Evolutionary conservation across 805 yeast genomes (phyloP).

Genomic region (Candida berthetii): DNA sequence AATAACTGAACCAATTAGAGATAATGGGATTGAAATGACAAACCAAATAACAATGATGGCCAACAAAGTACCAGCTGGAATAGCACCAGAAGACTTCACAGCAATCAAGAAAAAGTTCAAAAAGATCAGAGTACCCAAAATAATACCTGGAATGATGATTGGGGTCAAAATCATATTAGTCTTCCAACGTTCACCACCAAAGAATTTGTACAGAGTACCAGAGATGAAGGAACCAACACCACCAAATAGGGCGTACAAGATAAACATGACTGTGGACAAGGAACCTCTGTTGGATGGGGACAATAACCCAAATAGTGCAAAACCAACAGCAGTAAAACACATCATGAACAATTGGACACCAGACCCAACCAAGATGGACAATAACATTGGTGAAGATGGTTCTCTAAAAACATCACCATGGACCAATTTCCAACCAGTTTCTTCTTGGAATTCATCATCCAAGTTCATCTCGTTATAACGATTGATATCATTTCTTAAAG

Average conservation of each 20-base stretch:
- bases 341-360: conserved; percentile 82
- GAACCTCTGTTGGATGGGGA: conserved; percentile 96
- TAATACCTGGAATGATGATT: conserved; percentile 71
- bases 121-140: conserved; percentile 57
- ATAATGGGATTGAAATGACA: conserved; percentile 74
- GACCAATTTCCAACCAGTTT: conserved; percentile 94
- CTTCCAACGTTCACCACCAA: conserved; percentile 92
- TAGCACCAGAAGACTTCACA: conserved; percentile 86
- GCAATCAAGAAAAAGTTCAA: conserved; percentile 78
- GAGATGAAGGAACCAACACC: conserved; percentile 84
- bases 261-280: conserved; percentile 81
- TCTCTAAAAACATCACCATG: conserved; percentile 94
- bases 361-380: conserved; percentile 81
- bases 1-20: conserved; percentile 74
- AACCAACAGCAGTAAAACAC: conserved; percentile 62
- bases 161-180: conserved; percentile 81
- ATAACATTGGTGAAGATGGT: conserved; percentile 62
- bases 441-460: conserved; percentile 84
- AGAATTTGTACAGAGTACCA: conserved; percentile 76
- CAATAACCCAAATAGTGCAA: conserved; percentile 83
- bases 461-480: conserved; percentile 86
- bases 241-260: conserved; percentile 77
- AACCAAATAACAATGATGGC: conserved; percentile 85
- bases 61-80: conserved; percentile 84
- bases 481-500: conserved; percentile 78